Percentiles rank a stretch among this genome's conserved stretches.
phyloP scores from a whole-genome alignment of 208 protist species.

The Acanthamoeba divionensis region DNA sequence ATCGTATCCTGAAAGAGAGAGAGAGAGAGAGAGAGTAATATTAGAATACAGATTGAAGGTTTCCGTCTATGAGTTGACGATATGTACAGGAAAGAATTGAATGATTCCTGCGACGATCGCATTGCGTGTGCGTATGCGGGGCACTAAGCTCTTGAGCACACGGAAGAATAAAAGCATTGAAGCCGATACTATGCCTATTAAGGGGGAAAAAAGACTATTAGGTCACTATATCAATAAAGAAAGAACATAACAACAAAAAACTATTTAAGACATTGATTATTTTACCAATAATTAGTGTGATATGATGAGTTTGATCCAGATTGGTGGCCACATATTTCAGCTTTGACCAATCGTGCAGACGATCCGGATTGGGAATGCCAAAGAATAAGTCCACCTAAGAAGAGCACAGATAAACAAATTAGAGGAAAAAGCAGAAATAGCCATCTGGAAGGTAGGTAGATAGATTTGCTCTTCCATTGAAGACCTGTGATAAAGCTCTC shows the following conservation, averaged over 20 bases:
- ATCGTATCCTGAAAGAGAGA: slow-evolving; percentile 5
- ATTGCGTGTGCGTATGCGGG: not conserved
- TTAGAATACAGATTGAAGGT: not conserved
- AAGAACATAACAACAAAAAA: too few relatives aligned
- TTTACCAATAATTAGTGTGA: not conserved
- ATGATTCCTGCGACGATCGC: not conserved
- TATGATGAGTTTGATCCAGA: not conserved
- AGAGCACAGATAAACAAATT: too few relatives aligned
- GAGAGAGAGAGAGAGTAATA: not conserved
- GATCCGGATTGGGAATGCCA: not conserved
- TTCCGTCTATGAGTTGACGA: not conserved
- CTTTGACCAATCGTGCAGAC: not conserved
- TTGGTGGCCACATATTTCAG: not conserved
- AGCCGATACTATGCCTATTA: not conserved
- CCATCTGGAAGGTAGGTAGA: too few relatives aligned
- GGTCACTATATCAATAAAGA: too few relatives aligned
- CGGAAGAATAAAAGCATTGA: slow-evolving; percentile 1
- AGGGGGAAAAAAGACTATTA: not conserved
- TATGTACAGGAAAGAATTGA: not conserved
- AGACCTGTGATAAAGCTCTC: too few relatives aligned
- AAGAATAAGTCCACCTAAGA: not conserved
- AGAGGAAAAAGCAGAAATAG: too few relatives aligned
- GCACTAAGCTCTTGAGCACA: not conserved
- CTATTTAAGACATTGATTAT: too few relatives aligned
- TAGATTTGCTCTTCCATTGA: too few relatives aligned